Conservation (phyloP, 352 stramenopile species). For the Globisporangium mamillatum region DNA sequence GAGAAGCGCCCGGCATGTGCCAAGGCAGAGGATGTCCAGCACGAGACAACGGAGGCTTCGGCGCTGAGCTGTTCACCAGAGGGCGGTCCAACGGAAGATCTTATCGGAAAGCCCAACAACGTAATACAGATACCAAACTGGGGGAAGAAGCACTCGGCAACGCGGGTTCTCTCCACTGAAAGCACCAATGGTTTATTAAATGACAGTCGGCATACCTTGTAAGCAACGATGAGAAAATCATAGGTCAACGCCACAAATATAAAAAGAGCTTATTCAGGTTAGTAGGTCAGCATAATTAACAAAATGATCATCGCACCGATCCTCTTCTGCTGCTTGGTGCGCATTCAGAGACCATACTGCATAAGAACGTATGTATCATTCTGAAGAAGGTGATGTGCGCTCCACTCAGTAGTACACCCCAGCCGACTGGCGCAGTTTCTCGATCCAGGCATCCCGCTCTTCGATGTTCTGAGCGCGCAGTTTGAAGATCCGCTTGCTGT, state of each 20-base stretch:
- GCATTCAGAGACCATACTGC: not conserved
- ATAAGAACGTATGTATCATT: not conserved
- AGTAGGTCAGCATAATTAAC: not conserved
- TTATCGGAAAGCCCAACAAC: not conserved
- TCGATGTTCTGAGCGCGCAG: conserved; percentile 81
- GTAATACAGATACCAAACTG: not conserved
- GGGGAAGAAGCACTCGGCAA: not conserved
- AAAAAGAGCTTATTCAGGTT: not conserved
- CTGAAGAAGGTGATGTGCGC: not conserved
- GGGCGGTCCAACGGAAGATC: not conserved
- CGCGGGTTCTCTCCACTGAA: not conserved
- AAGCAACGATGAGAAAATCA: too few species aligned
- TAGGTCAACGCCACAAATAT: not conserved
- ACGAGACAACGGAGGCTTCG: not conserved
- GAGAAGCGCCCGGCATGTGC: not conserved
- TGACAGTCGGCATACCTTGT: not conserved
- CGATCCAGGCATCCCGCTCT: conserved; percentile 80
- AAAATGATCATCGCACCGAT: conserved; percentile 3
- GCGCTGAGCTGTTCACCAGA: not conserved
- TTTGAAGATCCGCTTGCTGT: conserved; percentile 80
- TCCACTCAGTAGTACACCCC: conserved; percentile 30
- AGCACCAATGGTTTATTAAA: not conserved
- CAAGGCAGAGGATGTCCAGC: not conserved
- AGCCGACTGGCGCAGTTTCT: conserved; percentile 60
- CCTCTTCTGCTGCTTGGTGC: not conserved